phyloP scores from a whole-genome alignment of 345 rosid genomes.

The Psidium friedrichsthalianum region DNA sequence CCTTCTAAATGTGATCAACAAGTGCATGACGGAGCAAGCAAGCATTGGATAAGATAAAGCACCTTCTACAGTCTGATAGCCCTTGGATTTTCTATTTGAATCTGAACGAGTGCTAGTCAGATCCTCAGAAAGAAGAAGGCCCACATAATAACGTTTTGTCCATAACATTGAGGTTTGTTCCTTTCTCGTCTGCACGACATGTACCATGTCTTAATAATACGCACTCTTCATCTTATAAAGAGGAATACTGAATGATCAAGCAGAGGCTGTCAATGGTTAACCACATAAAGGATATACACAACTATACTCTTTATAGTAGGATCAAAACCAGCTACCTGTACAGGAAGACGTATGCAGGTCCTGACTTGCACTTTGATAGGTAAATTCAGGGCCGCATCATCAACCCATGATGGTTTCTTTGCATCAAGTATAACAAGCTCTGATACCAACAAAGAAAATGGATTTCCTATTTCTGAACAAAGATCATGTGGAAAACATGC shows the following conservation, averaged over 20 bases:
- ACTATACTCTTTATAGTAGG: background rate
- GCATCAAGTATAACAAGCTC: constrained; percentile 16
- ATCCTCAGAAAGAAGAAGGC: background rate
- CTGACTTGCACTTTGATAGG: background rate
- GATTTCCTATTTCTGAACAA: no score
- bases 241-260: background rate
- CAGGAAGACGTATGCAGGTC: background rate
- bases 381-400: constrained; percentile 4
- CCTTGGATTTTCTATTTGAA: background rate
- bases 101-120: background rate
- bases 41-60: background rate
- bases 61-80: background rate
- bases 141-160: background rate
- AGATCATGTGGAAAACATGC: no score
- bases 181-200: background rate
- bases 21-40: background rate
- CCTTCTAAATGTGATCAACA: background rate
- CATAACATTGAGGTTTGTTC: background rate
- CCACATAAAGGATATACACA: background rate
- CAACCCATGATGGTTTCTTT: constrained; percentile 63
- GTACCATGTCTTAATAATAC: background rate
- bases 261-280: background rate
- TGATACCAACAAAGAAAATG: no score
- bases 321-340: background rate
- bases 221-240: background rate